phyloP scores from a whole-genome alignment of 2,329 filamentous ascomycete species.

The Cryphonectria radicalis region DNA sequence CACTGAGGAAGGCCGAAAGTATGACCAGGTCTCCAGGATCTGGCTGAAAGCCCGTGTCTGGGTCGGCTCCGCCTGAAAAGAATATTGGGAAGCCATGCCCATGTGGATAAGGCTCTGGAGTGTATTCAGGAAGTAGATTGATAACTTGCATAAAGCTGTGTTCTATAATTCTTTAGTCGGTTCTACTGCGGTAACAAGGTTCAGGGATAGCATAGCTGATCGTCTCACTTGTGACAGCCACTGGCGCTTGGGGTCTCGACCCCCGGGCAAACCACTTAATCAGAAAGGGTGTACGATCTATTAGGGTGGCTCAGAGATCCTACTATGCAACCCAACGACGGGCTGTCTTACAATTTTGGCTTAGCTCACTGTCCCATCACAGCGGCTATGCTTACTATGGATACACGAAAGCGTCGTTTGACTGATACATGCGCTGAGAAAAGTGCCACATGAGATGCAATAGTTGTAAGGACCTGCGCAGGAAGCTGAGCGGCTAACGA shows the following conservation, averaged over 20 bases:
- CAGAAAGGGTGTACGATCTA: background rate
- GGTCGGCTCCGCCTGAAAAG: background rate
- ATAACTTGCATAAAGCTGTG: background rate
- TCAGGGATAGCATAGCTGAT: background rate
- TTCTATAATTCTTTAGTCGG: background rate
- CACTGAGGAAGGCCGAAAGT: constrained; percentile 5
- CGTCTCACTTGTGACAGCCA: background rate
- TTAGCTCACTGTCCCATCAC: background rate
- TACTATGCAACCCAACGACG: background rate
- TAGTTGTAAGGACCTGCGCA: background rate
- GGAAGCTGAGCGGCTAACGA: background rate
- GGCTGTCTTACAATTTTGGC: background rate
- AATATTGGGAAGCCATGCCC: background rate
- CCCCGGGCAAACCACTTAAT: background rate
- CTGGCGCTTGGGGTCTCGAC: background rate
- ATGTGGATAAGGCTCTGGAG: background rate
- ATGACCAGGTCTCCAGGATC: constrained; percentile 7
- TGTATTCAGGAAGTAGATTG: constrained; percentile 6
- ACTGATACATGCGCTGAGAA: background rate
- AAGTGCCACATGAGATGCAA: background rate
- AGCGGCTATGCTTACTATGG: background rate
- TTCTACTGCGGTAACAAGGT: background rate
- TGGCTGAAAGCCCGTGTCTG: constrained; percentile 10
- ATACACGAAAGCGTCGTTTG: background rate
- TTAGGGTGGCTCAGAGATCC: background rate